Evolutionary conservation across 179 eudicot genomes (phyloP).

Genomic region (Corrigiola litoralis): DNA sequence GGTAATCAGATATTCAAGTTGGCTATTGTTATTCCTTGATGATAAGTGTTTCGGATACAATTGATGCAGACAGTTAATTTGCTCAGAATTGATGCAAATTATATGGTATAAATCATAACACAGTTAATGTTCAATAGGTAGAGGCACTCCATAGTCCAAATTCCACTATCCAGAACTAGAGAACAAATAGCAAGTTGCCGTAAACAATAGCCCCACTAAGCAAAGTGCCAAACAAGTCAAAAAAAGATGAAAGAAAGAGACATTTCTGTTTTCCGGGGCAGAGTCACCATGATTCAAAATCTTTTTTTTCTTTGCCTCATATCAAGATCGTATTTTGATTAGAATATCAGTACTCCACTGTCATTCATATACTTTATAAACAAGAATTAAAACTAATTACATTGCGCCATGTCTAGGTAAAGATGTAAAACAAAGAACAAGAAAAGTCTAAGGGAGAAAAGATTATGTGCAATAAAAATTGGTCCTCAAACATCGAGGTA

Average conservation of each 20-base stretch:
- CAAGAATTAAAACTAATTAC: constrained; percentile 5
- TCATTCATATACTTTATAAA: constrained; percentile 8
- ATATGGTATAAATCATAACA: too few species aligned
- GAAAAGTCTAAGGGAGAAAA: background rate
- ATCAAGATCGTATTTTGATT: background rate
- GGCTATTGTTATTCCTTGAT: too few species aligned
- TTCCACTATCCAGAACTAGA: background rate
- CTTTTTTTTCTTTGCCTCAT: background rate
- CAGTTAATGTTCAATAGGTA: too few species aligned
- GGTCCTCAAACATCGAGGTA: background rate
- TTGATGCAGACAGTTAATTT: too few species aligned
- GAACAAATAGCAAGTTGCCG: background rate
- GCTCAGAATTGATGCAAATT: too few species aligned
- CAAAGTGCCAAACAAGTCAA: background rate
- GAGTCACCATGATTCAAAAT: background rate
- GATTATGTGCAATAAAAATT: constrained; percentile 17
- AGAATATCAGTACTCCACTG: background rate
- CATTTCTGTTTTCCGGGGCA: background rate
- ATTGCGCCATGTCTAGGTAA: too few species aligned
- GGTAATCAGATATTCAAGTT: too few species aligned
- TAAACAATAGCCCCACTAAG: background rate
- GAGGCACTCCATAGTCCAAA: background rate
- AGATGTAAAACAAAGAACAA: too few species aligned
- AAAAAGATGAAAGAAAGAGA: background rate
- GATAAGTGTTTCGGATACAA: too few species aligned